Conservation (phyloP, 441 rosid genomes). For the Aleurites moluccanus region DNA sequence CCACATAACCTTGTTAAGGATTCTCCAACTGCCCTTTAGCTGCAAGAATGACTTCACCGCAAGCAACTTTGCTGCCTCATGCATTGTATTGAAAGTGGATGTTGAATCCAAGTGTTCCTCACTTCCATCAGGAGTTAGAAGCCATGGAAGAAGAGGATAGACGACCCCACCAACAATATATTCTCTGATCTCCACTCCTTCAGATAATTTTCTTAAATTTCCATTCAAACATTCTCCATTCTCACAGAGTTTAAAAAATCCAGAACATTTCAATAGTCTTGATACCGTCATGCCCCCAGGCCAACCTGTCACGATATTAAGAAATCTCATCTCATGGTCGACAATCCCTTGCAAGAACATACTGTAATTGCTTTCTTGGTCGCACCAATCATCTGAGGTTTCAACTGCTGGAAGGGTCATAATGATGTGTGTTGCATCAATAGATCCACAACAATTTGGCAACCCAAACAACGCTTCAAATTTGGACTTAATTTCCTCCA, state of each 20-base stretch:
- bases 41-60: slow-evolving; percentile 74
- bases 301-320: slow-evolving; percentile 89
- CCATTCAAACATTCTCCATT: slow-evolving; percentile 65
- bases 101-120: slow-evolving; percentile 35
- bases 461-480: slow-evolving; percentile 62
- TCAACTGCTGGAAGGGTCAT: slow-evolving; percentile 96
- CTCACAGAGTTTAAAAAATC: slow-evolving; percentile 75
- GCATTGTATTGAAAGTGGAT: slow-evolving; percentile 49
- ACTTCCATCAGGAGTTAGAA: slow-evolving; percentile 62
- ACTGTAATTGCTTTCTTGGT: slow-evolving; percentile 79
- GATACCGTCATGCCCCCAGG: slow-evolving; percentile 87
- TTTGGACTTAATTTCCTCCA: slow-evolving; percentile 64
- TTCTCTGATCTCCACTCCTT: slow-evolving; percentile 54
- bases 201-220: slow-evolving; percentile 35
- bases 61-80: slow-evolving; percentile 61
- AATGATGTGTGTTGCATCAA: slow-evolving; percentile 79
- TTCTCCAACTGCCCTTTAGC: slow-evolving; percentile 91
- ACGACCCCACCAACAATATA: slow-evolving; percentile 69
- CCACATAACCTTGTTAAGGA: slow-evolving; percentile 95
- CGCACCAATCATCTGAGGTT: slow-evolving; percentile 95
- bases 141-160: slow-evolving; percentile 91
- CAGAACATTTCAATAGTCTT: slow-evolving; percentile 69
- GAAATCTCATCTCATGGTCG: slow-evolving; percentile 85
- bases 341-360: slow-evolving; percentile 89
- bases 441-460: slow-evolving; percentile 88